Evolutionary conservation across 306 rosid species (phyloP), one percentile per base, ranked within the genome.

Genomic region (Abrus precatorius): DNA sequence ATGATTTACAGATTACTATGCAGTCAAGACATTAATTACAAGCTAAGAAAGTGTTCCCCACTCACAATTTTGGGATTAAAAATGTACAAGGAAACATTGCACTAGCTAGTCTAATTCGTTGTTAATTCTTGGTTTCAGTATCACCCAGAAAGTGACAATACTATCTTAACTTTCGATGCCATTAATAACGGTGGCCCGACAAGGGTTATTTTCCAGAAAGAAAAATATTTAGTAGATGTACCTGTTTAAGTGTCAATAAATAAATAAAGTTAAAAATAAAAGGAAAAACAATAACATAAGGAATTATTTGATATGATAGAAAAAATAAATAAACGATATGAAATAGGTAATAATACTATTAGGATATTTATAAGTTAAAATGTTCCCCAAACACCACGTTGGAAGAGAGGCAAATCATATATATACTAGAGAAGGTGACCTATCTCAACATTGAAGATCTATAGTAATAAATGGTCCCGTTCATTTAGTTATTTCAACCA

Each of bases 91-190:
- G 20, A 20, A 20, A 20, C 20, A 20, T 20, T 33, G 41, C 10
- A 27, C 32, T 70, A 33, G 29, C 20, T 20, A 20, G 20, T 13
- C n/a, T 49, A 50, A 28, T 34, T 9, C 49, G 0, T 29, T 33
- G 5, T 30, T 30, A 56, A 34, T 38, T 72, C 5, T 20, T 14
- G 11, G 57, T 74, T 44, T 12, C 29, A 44, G n/a, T 45, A 59
- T 59, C 69, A 59, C 33, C 9, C 8, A 14, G 62, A 74, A 30
- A 74, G 79, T 59, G 59, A 74, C 47, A 43, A 74, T 29, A 59
- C 64, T 30, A 29, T 59, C 9, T 7, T 44, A 48, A 53, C 49
- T 6, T 55, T 40, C 5, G 4, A 56, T 55, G 55, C 38, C 14
- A 27, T 65, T 52, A 65, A 44, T 13, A 62, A 62, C 11, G 5